Evolutionary conservation across 1,284 basidiomycete genomes (phyloP), one percentile per base, ranked within the genome.

Genomic region (Ganoderma lucidum): DNA sequence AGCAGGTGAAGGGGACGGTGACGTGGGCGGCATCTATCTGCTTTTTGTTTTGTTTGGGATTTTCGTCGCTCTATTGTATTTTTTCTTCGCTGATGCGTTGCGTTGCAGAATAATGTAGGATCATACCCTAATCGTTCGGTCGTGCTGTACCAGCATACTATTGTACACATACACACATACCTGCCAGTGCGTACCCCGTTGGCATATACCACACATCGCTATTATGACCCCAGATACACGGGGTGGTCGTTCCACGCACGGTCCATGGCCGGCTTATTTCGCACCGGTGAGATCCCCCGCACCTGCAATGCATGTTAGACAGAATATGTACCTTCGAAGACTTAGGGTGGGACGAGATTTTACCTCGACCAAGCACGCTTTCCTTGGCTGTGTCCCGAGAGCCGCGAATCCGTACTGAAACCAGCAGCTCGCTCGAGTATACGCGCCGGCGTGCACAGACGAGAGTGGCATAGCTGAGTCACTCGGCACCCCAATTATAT

Each of bases 1-100:
- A 41, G 59, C 6, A 41, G 37, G 59, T 42, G 39, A 42, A 61
- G 32, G 59, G 59, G 37, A 39, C 59, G 59, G 59, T 61, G 37
- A 41, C 23, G 28, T 61, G 59, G 37, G 23, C 3, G 39, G 37
- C 17, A 61, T 42, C 39, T 35, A n/a, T 42, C 37, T 14, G n/a
- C 12, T 42, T 17, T 42, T 42, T 37, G n/a, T 17, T 42, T 42
- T 37, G n/a, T 44, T 23, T 61, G 41, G 23, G 23, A 6, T 8
- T 42, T 41, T 19, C 35, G 30, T 17, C 3, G 15, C 30, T 35
- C 17, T 51, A 23, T 23, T 28, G 23, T 51, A 28, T 12, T 51
- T 8, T 28, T 51, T 51, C n/a, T 48, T 12, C 48, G 48, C 48
- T 51, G 48, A 51, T 51, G 10, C 23, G 23, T 51, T 28, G 48